Conservation (phyloP, 2,329 filamentous ascomycete genomes). For the Diplodia scrobiculata region DNA sequence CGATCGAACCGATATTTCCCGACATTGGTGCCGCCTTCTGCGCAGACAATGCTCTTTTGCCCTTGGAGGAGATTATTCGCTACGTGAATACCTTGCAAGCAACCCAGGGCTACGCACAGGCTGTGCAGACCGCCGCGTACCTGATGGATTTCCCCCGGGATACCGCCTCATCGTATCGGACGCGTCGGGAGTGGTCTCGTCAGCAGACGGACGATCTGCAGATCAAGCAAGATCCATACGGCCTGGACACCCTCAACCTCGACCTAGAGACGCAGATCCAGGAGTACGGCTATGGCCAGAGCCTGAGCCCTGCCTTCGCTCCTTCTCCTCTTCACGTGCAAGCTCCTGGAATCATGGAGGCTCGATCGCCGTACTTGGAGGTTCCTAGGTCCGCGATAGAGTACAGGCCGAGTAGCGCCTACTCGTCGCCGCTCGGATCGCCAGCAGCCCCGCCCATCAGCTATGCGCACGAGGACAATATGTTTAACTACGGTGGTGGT, state of each 20-base stretch:
- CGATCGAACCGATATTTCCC: slow-evolving; percentile 87
- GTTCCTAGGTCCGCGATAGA: slow-evolving; percentile 47
- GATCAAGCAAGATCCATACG: slow-evolving; percentile 42
- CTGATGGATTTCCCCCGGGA: slow-evolving; percentile 53
- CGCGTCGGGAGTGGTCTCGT: slow-evolving; percentile 44
- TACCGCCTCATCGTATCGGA: slow-evolving; percentile 48
- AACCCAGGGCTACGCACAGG: slow-evolving; percentile 46
- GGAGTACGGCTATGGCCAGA: slow-evolving; percentile 47
- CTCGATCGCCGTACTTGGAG: slow-evolving; percentile 50
- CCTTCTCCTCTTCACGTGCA: slow-evolving; percentile 50
- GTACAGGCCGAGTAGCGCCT: slow-evolving; percentile 38
- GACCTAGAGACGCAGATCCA: slow-evolving; percentile 47
- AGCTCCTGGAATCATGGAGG: slow-evolving; percentile 40
- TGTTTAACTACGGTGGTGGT: slow-evolving; percentile 43
- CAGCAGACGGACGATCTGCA: slow-evolving; percentile 43
- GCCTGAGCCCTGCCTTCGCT: slow-evolving; percentile 55
- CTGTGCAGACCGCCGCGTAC: slow-evolving; percentile 48
- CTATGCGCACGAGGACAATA: slow-evolving; percentile 46
- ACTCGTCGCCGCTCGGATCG: slow-evolving; percentile 44
- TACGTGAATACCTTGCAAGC: slow-evolving; percentile 68
- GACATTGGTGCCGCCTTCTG: slow-evolving; percentile 87
- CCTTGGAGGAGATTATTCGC: slow-evolving; percentile 82
- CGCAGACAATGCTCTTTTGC: slow-evolving; percentile 66
- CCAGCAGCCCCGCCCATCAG: slow-evolving; percentile 41
- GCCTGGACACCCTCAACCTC: slow-evolving; percentile 45